Base-by-base conservation (phyloP, 2,329 filamentous ascomycete genomes). In the Neopestalotiopsis sp. region DNA sequence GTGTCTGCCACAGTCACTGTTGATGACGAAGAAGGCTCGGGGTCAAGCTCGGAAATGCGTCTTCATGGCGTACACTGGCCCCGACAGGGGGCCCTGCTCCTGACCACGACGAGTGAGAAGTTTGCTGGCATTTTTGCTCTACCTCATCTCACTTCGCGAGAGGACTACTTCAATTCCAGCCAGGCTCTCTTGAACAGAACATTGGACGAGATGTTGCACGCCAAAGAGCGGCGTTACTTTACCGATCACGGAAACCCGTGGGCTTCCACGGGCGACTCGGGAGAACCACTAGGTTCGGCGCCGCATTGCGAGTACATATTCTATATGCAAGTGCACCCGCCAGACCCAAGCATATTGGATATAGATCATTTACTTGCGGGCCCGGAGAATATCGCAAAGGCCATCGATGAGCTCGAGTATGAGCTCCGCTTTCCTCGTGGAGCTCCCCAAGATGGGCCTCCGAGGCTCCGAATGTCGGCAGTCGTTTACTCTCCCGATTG, bases 81-180 rank as follows among this genome's bases (percentile, higher is more conserved):
- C 49, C 87, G 88, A n/a, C 89, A 92, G 71, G 96, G 96, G 1
- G 88, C 90, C 14, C 89, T 96, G 64, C 83, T 98, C 45, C 83
- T 98, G 77, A 93, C 92, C 1, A 98, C 95, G 0, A 95, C 94
- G 62, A 98, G 94, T 79, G 93, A 97, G 77, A 98, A 97, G 83
- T 96, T 96, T 76, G 90, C 92, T n/a, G 95, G 96, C 58, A 91
- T 98, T 68, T 97, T 97, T 78, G 92, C 91, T 2, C 83, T 98
- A 61, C 95, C 96, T 32, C 94, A 98, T 79, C 87, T 99, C 65
- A 86, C 92, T 0, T 87, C 93, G 0, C 80, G 83, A 24, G 77
- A 82, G 3, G 83, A 88, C 63, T 90, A 87, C 76, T 89, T 89
- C 78, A 78, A 82, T 76, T 85, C 87, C 70, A 85, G 89, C 81